Evolutionary conservation across 306 rosid species (phyloP).

Genomic region (Canavalia ensiformis): DNA sequence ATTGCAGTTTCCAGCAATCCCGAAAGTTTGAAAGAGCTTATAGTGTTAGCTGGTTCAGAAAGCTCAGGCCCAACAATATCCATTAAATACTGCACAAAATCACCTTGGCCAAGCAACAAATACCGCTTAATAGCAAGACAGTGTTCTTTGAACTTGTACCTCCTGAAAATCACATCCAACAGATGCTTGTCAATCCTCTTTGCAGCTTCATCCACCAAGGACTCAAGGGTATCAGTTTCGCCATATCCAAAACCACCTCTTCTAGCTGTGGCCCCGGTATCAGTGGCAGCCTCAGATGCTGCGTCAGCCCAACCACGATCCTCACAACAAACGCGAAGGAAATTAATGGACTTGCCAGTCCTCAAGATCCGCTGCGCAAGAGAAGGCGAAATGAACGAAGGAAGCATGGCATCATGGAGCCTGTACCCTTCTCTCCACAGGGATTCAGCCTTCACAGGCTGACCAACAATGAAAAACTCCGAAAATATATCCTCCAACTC

Average conservation of each 20-base stretch:
- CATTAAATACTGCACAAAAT: constrained; percentile 96
- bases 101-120: constrained; percentile 93
- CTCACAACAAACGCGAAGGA: constrained; percentile 95
- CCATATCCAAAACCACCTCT: constrained; percentile 93
- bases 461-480: constrained; percentile 88
- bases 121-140: constrained; percentile 96
- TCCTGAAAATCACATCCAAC: constrained; percentile 82
- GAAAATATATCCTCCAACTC: constrained; percentile 92
- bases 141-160: constrained; percentile 92
- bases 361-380: constrained; percentile 93
- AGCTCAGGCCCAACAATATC: constrained; percentile 98
- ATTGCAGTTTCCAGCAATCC: constrained; percentile 93
- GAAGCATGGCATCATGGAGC: constrained; percentile 93
- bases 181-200: constrained; percentile 92
- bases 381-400: constrained; percentile 86
- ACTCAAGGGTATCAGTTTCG: constrained; percentile 92
- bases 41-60: constrained; percentile 92
- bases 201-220: constrained; percentile 90
- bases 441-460: constrained; percentile 95
- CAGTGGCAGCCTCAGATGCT: constrained; percentile 81
- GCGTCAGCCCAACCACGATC: constrained; percentile 94
- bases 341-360: constrained; percentile 96
- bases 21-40: constrained; percentile 92
- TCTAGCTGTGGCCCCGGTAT: constrained; percentile 76
- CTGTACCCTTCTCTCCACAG: constrained; percentile 97